A percentile compares a stretch with the other conserved stretches of the same genome.
Evolutionary conservation across 805 yeast genomes (phyloP).

Genomic region (Candida montana): DNA sequence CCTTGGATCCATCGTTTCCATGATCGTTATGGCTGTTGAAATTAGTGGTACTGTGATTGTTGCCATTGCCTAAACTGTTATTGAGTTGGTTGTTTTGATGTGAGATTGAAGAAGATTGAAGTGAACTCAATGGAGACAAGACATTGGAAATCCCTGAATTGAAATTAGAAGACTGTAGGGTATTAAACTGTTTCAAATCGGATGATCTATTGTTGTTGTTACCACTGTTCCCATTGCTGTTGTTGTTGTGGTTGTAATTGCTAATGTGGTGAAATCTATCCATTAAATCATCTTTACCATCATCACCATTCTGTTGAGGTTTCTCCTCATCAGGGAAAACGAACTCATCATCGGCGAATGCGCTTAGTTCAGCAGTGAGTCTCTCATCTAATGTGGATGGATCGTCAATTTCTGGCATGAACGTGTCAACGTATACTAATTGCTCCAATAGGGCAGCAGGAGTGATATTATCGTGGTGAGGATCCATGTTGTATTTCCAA

Average conservation of each 20-base stretch:
- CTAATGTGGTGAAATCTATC: conserved; percentile 12
- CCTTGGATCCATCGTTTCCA: conserved; percentile 11
- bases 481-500: not conserved
- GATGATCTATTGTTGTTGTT: not conserved
- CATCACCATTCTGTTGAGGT: conserved; percentile 29
- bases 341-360: conserved; percentile 77
- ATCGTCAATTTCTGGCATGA: conserved; percentile 49
- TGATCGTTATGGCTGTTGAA: conserved; percentile 21
- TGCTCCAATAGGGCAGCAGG: conserved; percentile 58
- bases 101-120: conserved; percentile 2
- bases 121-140: conserved; percentile 10
- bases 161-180: conserved; percentile 10
- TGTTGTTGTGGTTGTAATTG: not conserved
- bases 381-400: conserved; percentile 44
- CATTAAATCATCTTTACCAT: conserved; percentile 9
- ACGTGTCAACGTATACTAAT: conserved; percentile 73
- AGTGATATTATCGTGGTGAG: conserved; percentile 23
- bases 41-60: not conserved
- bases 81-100: not conserved
- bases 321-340: conserved; percentile 81
- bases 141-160: conserved; percentile 10
- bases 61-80: conserved; percentile 2
- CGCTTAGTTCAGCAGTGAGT: conserved; percentile 62
- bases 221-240: too few relatives aligned
- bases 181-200: conserved; percentile 10